These are phyloP conservation scores for Fragaria nilgerrensis DNA, from an alignment of 306 rosid species.

Conservation along the genomic window DNA sequence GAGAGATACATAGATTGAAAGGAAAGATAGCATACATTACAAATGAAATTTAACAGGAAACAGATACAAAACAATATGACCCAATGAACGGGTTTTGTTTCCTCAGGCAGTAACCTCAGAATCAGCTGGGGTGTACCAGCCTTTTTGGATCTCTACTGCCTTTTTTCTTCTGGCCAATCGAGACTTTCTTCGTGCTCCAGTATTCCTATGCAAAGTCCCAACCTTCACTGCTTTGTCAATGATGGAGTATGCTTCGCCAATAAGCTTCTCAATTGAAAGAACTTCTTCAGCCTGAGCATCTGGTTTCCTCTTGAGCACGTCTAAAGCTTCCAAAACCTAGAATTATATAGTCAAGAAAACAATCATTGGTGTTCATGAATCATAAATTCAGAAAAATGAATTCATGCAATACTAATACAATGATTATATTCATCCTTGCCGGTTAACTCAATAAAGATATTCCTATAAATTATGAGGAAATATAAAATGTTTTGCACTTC, in stretches of 20 bases:
- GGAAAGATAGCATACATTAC: conserved; percentile 1
- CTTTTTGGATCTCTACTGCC: conserved; percentile 85
- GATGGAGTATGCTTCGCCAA: conserved; percentile 84
- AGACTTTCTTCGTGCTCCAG: conserved; percentile 85
- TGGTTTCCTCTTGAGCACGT: conserved; percentile 70
- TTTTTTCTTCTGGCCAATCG: conserved; percentile 93
- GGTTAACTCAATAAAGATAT: no score
- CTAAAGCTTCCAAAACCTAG: conserved; percentile 90
- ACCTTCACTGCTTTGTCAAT: conserved; percentile 95
- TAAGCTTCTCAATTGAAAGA: conserved; percentile 70
- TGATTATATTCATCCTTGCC: not conserved
- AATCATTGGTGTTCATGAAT: not conserved
- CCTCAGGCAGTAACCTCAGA: conserved; percentile 46
- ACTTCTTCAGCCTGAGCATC: conserved; percentile 76
- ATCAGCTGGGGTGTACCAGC: conserved; percentile 73
- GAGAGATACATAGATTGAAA: conserved; percentile 1
- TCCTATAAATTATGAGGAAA: not conserved
- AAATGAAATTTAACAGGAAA: not conserved
- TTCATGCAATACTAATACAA: not conserved
- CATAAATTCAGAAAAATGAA: not conserved
- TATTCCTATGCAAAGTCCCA: conserved; percentile 87
- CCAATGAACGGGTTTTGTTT: conserved; percentile 6
- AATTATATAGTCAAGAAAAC: conserved; percentile 10
- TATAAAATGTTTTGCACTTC: not conserved
- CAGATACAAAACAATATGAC: conserved; percentile 2